Evolutionary conservation across 176 grass and related monocot species (phyloP).

Genomic region (sorghum (Sorghum bicolor)): Sorghum_bicolor_NCBIv3 NC_012878.2:48858001-48858500

Average conservation of each 20-base stretch:
- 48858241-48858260: background rate
- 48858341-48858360: background rate
- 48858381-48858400: background rate
- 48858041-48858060: no score
- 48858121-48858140: no score
- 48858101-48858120: no score
- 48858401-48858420: background rate
- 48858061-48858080: no score
- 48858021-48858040: no score
- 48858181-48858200: no score
- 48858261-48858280: background rate
- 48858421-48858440: background rate
- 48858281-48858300: background rate
- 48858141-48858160: no score
- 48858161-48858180: no score
- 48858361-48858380: constrained; percentile 28
- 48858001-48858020: no score
- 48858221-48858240: background rate
- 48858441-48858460: background rate
- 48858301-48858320: background rate
- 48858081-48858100: no score
- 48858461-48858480: background rate
- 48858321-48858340: background rate
- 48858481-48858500: background rate
- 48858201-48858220: no score